Conservation (phyloP, 2,329 filamentous ascomycete genomes). For the Paecilomyces niveus region DNA sequence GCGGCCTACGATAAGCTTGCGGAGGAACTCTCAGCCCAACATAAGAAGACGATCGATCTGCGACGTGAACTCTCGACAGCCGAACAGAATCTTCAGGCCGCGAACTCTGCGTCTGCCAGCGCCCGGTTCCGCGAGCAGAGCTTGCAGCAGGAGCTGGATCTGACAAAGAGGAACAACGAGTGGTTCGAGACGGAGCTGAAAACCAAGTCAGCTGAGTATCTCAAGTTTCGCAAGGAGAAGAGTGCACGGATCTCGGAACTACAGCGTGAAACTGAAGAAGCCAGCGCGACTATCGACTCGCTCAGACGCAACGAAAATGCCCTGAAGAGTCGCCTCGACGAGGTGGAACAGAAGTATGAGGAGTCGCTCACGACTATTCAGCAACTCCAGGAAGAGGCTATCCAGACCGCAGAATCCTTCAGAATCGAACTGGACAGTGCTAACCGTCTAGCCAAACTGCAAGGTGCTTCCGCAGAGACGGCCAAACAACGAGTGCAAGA, state of each 20-base stretch:
- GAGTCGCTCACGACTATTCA: conserved; percentile 76
- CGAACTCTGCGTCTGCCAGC: conserved; percentile 70
- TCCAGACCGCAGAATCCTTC: conserved; percentile 78
- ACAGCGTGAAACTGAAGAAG: conserved; percentile 81
- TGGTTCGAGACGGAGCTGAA: conserved; percentile 91
- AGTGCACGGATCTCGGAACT: conserved; percentile 80
- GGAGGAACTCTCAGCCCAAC: conserved; percentile 79
- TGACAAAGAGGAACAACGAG: conserved; percentile 82
- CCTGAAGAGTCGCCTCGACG: conserved; percentile 72
- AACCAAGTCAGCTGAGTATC: conserved; percentile 76
- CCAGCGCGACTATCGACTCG: conserved; percentile 66
- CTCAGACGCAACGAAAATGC: conserved; percentile 73
- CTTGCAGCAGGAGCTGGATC: conserved; percentile 81
- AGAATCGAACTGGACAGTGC: conserved; percentile 77
- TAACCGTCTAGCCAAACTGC: conserved; percentile 69
- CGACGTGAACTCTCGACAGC: conserved; percentile 73
- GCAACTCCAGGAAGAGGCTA: conserved; percentile 74
- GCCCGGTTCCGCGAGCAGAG: conserved; percentile 87
- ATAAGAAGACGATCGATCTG: conserved; percentile 78
- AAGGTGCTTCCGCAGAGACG: conserved; percentile 52
- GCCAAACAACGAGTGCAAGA: conserved; percentile 55
- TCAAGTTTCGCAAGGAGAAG: conserved; percentile 93
- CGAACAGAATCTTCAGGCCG: conserved; percentile 76
- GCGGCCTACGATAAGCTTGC: conserved; percentile 77
- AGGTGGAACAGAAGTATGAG: conserved; percentile 79